Evolutionary conservation across 2,329 filamentous ascomycete genomes (phyloP), one percentile per base, ranked within the genome.

Genomic region (Neoarthrinium moseri): DNA sequence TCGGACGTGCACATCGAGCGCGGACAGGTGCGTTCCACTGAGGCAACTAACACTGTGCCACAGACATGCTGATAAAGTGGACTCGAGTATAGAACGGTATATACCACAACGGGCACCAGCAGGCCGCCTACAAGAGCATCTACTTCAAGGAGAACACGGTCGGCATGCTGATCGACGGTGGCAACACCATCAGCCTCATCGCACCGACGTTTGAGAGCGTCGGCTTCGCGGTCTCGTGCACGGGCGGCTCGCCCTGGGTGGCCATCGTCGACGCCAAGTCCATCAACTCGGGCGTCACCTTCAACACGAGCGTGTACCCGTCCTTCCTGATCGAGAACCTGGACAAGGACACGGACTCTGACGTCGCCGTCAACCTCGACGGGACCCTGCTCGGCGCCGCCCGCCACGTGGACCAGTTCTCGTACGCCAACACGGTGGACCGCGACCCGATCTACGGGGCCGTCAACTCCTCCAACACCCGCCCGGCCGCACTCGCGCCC

Each of bases 251-350:
- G 10, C 69, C 69, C 4, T 74, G 63, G 57, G 65, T 74, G 18
- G 68, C 60, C 17, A 48, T 74, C 6, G 56, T 73, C 21, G 70
- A 73, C 34, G 67, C 56, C 36, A 66, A 53, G 26, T 71, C 68
- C 2, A 60, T 65, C 33, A 71, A 71, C 50, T 72, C 70, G 0
- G 70, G 70, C 6, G 59, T 68, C 12, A 69, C 65, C 0, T 64
- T 73, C 20, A 48, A 56, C 15, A 70, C 68, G 1, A 63, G 56
- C 3, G 57, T 51, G n/a, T 64, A 56, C 38, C 68, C 70, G 6
- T 71, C 67, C 6, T 68, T 72, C 52, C 38, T 72, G 6, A 70
- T 73, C 20, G 69, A 73, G 35, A 74, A 73, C 51, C 55, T 73
- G 11, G 58, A 50, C 52, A 71, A 71, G 49, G 68, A 72, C 46